Base-by-base conservation (phyloP, 2,329 filamentous ascomycete species). In the Dactylellina cionopaga region DNA sequence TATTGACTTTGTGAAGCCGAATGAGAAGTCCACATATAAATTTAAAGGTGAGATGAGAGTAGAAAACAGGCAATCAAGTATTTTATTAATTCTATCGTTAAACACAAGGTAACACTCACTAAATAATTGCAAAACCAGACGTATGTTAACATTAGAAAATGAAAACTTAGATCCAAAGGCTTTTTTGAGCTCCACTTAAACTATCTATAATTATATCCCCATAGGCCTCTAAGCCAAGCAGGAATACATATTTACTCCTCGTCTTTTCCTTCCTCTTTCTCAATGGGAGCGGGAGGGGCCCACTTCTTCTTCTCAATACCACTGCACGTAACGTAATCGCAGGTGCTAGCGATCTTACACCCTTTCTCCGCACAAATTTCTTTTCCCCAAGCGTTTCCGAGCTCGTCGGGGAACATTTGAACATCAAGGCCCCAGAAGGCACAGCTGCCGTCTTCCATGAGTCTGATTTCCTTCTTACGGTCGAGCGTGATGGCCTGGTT, bases 361-460 rank as follows among this genome's bases (percentile, higher is more conserved):
- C 68, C 68, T 15, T 49, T 65, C 59, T 65, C 59, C 0, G 58
- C 24, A 37, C 68, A 72, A 17, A 65, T 19, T 15, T 64, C 59
- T 9, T 56, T 52, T 4, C 51, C 59, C 68, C 68, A 72, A 6
- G 9, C 19, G 13, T n/a, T 33, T 10, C 52, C 59, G 24, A 72
- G 31, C 24, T 55, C 44, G 7, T 58, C 44, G 3, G 43, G 52
- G 19, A 46, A 47, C 22, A 59, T 35, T 25, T 51, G 46, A 22
- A 65, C 59, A 31, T 72, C 68, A 7, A 64, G 11, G 1, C 68
- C 68, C 68, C 68, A 72, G 25, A 72, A 59, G 1, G 68, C 68
- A 29, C 59, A 72, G 11, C 37, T 52, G 3, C 68, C 68, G 27
- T 72, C 68, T 5, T 65, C 68, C 39, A 65, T 49, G 3, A 65